Conservation (phyloP, 306 rosid species). For the Rosa lucieae region DNA sequence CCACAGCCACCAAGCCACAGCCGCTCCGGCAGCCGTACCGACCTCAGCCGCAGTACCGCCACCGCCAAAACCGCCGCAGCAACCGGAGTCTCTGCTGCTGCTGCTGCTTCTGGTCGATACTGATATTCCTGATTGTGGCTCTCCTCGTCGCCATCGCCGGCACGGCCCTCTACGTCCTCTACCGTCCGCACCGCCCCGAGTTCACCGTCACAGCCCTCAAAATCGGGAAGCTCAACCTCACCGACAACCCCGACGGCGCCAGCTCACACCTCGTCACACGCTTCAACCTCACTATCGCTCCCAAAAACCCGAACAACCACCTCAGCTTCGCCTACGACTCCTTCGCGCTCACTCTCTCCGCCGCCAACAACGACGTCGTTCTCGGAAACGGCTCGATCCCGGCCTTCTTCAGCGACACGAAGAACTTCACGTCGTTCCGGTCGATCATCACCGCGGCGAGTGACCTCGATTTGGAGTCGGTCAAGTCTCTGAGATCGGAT, state of each 20-base stretch:
- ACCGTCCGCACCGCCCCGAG: constrained; percentile 86
- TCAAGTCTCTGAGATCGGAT: constrained; percentile 67
- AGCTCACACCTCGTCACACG: constrained; percentile 65
- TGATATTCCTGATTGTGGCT: constrained; percentile 43
- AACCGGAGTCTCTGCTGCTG: constrained; percentile 77
- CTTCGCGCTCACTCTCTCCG: constrained; percentile 41
- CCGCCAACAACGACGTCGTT: constrained; percentile 37
- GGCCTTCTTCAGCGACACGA: constrained; percentile 54
- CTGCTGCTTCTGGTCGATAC: constrained; percentile 90
- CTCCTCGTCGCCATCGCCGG: constrained; percentile 77
- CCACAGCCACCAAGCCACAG: constrained; percentile 44
- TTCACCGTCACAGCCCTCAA: constrained; percentile 85
- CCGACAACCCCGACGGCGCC: constrained; percentile 59
- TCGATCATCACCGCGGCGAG: constrained; percentile 39
- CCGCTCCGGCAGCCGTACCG: constrained; percentile 66
- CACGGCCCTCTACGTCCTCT: constrained; percentile 72
- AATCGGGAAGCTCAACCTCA: constrained; percentile 74
- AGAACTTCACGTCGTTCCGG: constrained; percentile 68
- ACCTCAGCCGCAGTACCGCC: constrained; percentile 55
- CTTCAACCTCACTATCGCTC: constrained; percentile 69
- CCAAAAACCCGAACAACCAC: constrained; percentile 83
- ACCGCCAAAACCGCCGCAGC: constrained; percentile 58
- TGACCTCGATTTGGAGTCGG: constrained; percentile 72
- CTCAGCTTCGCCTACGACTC: constrained; percentile 69
- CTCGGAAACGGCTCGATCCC: constrained; percentile 75